phyloP scores from a whole-genome alignment of 108 stramenopile species.

The Asterionellopsis glacialis region DNA sequence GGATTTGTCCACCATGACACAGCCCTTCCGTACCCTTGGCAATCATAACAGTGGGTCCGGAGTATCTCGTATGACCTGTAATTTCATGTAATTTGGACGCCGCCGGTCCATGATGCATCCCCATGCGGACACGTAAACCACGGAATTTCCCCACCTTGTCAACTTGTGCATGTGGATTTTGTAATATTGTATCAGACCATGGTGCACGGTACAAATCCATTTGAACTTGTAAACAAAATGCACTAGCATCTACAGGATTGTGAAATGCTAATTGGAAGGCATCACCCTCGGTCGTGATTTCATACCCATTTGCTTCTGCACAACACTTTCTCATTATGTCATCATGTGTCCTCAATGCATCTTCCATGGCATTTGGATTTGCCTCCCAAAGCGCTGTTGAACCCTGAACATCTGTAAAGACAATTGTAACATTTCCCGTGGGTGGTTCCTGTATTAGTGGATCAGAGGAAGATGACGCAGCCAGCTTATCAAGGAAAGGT shows the following conservation, averaged over 20 bases:
- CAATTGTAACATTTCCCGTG: constrained; percentile 30
- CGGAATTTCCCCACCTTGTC: constrained; percentile 15
- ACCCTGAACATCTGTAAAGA: constrained; percentile 50
- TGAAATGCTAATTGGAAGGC: constrained; percentile 44
- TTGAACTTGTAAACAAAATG: constrained; percentile 29
- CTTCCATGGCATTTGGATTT: constrained; percentile 30
- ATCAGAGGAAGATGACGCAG: too few relatives aligned
- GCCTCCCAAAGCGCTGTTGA: constrained; percentile 46
- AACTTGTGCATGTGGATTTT: neutral
- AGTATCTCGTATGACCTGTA: constrained; percentile 29
- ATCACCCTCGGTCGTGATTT: constrained; percentile 42
- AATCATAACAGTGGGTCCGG: constrained; percentile 33
- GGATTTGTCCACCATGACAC: constrained; percentile 42
- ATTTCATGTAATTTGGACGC: constrained; percentile 22
- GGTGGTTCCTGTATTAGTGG: neutral
- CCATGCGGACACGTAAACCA: constrained; percentile 39
- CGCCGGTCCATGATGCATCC: constrained; percentile 39
- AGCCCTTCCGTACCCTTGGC: constrained; percentile 38
- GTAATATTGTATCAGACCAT: constrained; percentile 34
- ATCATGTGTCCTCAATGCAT: constrained; percentile 38
- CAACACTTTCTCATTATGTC: constrained; percentile 34
- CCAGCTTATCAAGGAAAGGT: too few relatives aligned
- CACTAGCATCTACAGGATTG: constrained; percentile 39
- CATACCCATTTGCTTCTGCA: constrained; percentile 35
- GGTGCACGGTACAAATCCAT: constrained; percentile 22